Percentiles rank a stretch among this genome's conserved stretches.
These are phyloP conservation scores for Fomitopsis serialis DNA, from an alignment of 768 basidiomycete species.

Conservation along the genomic window DNA sequence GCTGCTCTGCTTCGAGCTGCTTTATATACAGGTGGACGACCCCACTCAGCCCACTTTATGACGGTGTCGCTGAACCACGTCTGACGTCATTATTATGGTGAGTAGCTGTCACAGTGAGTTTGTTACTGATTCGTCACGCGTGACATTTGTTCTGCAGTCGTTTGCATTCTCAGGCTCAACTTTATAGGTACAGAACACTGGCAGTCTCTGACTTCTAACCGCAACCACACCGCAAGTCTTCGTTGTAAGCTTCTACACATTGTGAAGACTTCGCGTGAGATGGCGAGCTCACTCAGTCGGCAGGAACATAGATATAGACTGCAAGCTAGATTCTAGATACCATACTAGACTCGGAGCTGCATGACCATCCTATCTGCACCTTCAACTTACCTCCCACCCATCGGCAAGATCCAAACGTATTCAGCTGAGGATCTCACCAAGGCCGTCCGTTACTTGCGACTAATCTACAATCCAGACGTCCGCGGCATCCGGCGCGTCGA, in stretches of 20 bases:
- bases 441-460: conserved; percentile 44
- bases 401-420: conserved; percentile 35
- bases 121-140: too few relatives aligned
- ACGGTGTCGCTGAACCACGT: neutral
- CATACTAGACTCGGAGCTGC: neutral
- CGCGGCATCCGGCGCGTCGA: conserved; percentile 45
- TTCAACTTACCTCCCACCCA: conserved; percentile 49
- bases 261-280: neutral
- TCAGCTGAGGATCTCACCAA: conserved; percentile 34
- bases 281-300: neutral
- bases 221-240: too few relatives aligned
- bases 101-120: too few relatives aligned
- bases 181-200: too few relatives aligned
- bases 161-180: too few relatives aligned
- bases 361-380: conserved; percentile 29
- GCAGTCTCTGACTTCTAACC: too few relatives aligned
- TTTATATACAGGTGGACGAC: neutral
- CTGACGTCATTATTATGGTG: conserved; percentile 1
- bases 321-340: too few relatives aligned
- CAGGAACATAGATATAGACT: neutral
- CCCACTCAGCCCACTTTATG: neutral
- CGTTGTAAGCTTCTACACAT: too few relatives aligned
- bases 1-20: too few relatives aligned
- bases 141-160: too few relatives aligned
- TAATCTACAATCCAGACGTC: conserved; percentile 57